Evolutionary conservation across 768 basidiomycete species (phyloP), one percentile per base, ranked within the genome.

Genomic region (Mycena filopes): DNA sequence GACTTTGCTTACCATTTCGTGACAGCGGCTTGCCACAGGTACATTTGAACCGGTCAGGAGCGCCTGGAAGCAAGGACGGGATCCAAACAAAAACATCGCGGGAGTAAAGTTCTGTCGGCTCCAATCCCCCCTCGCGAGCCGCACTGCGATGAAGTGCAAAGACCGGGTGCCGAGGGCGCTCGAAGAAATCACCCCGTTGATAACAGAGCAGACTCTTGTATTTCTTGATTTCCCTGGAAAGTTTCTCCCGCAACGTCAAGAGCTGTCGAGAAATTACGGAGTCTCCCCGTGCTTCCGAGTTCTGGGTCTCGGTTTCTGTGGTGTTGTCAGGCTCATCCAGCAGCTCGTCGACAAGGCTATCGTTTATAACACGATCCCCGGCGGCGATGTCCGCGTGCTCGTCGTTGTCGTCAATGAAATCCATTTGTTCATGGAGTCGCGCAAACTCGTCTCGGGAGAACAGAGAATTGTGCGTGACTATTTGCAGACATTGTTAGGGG

Each of bases 11-110:
- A 67, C 66, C 65, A 20, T 70, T 62, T 43, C 54, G 55, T 7
- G 51, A 48, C 4, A 70, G 36, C n/a, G 5, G 36, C 20, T 46
- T 36, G 2, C 65, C 61, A 43, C 69, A 70, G 21, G 40, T 38
- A 26, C 69, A 70, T 28, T 56, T 55, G 49, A 70, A 64, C 12
- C 20, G 23, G 4, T 67, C 57, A 21, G 66, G 66, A 13, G 61
- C 56, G 45, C 57, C 66, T 4, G 60, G 60, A 43, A 62, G 53
- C 25, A 54, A 15, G 13, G 54, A 20, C 20, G 60, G 51, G 4
- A 62, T 20, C 51, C 60, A 62, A 13, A 62, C 21, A 40, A 42
- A 62, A n/a, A 55, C n/a, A 2, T 62, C 50, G 1, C n/a, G 42
- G 2, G 13, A 2, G 40, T 55, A 55, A 18, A 55, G 51, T 16